Conservation (phyloP, 331 rosid species). For the Telfairia occidentalis region DNA sequence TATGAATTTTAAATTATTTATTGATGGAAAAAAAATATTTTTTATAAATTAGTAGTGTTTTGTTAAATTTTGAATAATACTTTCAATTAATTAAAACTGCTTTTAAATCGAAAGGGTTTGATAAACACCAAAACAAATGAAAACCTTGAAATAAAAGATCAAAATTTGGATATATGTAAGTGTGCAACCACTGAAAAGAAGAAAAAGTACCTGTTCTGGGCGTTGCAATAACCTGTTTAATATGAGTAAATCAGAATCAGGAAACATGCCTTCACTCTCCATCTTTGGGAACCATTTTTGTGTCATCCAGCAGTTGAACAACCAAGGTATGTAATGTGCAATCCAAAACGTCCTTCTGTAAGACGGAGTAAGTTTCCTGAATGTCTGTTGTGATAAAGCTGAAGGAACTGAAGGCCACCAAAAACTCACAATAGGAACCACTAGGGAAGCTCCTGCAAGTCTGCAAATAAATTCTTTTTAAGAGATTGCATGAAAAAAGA, state of each 20-base stretch:
- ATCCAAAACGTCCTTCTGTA: conserved; percentile 35
- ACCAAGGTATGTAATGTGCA: conserved; percentile 63
- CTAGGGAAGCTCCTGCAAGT: conserved; percentile 57
- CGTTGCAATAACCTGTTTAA: conserved; percentile 21
- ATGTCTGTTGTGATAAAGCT: conserved; percentile 19
- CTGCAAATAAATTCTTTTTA: conserved; percentile 21
- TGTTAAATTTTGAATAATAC: too few species aligned
- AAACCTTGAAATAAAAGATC: too few species aligned
- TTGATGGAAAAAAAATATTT: too few species aligned
- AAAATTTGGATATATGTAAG: too few species aligned
- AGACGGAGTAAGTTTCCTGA: conserved; percentile 20
- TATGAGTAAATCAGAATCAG: conserved; percentile 29
- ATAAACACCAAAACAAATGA: too few species aligned
- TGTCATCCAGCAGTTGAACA: conserved; percentile 66
- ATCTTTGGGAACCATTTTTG: conserved; percentile 56
- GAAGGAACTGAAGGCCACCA: conserved; percentile 61
- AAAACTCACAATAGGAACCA: conserved; percentile 54
- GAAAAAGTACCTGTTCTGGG: conserved; percentile 33
- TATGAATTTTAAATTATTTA: too few species aligned
- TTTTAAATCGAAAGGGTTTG: too few species aligned
- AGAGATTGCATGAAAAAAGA: neutral
- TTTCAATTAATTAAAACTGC: too few species aligned
- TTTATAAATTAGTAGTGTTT: too few species aligned
- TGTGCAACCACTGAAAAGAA: neutral
- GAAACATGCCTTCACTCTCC: conserved; percentile 6